Percentiles rank a stretch among this genome's conserved stretches.
Evolutionary conservation across 2,329 filamentous ascomycete genomes (phyloP).

Genomic region (Myriosclerotinia curreyana): DNA sequence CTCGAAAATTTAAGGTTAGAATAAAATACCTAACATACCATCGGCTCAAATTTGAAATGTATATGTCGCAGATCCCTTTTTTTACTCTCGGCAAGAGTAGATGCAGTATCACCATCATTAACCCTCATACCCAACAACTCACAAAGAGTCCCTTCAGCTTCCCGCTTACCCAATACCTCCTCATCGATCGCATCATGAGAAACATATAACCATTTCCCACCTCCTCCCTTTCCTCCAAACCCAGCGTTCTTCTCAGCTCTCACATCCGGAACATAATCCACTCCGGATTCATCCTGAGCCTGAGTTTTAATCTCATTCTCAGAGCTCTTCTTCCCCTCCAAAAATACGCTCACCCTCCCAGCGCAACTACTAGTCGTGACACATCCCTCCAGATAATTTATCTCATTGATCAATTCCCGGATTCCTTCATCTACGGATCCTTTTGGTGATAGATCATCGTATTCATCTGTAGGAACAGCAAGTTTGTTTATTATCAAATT

Average conservation of each 20-base stretch:
- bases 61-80: conserved; percentile 51
- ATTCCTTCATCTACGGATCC: conserved; percentile 81
- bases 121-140: conserved; percentile 45
- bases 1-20: not conserved
- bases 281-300: conserved; percentile 25
- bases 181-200: conserved; percentile 68
- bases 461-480: conserved; percentile 63
- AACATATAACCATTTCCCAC: conserved; percentile 81
- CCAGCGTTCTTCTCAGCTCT: conserved; percentile 40
- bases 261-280: conserved; percentile 19
- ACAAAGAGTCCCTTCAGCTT: conserved; percentile 33
- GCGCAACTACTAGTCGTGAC: conserved; percentile 94
- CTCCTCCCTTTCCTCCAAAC: conserved; percentile 80
- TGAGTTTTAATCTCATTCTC: conserved; percentile 20
- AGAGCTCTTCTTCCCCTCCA: conserved; percentile 64
- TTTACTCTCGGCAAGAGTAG: not conserved
- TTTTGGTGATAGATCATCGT: conserved; percentile 84
- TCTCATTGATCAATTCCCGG: conserved; percentile 69
- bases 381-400: conserved; percentile 71
- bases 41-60: conserved; percentile 91
- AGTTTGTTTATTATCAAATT: conserved; percentile 69
- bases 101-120: conserved; percentile 27
- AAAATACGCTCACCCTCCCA: conserved; percentile 80
- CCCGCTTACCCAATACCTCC: conserved; percentile 22
- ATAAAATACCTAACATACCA: conserved; percentile 57